Evolutionary conservation across 441 rosid species (phyloP), one percentile per base, ranked within the genome.

Genomic region (Brassica balearica): DNA sequence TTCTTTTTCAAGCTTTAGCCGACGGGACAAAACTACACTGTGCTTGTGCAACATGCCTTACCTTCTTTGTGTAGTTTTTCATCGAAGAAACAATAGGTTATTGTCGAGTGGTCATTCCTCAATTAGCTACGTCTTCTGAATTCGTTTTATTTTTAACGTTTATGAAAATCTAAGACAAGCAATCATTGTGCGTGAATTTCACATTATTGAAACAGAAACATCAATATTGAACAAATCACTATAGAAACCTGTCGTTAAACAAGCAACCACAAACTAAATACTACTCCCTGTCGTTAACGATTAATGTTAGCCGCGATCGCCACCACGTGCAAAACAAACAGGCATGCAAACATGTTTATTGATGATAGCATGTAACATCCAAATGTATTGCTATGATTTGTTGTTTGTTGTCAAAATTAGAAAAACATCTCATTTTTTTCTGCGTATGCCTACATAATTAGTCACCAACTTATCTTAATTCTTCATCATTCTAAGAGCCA

Each of bases 401-500:
- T 43, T 10, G n/a, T 17, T 22, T 58, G n/a, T 71, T 55, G 14
- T 53, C 59, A 25, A 59, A 68, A 14, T 3, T 4, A 36, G 27
- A 23, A 55, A 75, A 67, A 1, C 75, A 64, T 68, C 15, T 34
- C 48, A 51, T 61, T 73, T 3, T 67, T 64, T 68, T 69, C 27
- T 6, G 27, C 19, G 59, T 4, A 22, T 70, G 41, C 9, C 55
- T 73, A 73, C 59, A 66, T 67, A 61, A 63, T 6, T 34, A 32
- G 36, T 6, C 36, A 43, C 69, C 65, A 36, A 9, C 67, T 11
- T 68, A 41, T 23, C 62, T 77, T 56, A 81, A 36, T 81, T 81
- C 69, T 69, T 77, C 98, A 88, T 95, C 98, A 95, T 95, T 79
- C 92, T 87, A 80, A 87, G 83, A 58, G 99, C 99, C 74, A 95